Base-by-base conservation (phyloP, 306 rosid genomes). In the Boehmeria nivea region DNA sequence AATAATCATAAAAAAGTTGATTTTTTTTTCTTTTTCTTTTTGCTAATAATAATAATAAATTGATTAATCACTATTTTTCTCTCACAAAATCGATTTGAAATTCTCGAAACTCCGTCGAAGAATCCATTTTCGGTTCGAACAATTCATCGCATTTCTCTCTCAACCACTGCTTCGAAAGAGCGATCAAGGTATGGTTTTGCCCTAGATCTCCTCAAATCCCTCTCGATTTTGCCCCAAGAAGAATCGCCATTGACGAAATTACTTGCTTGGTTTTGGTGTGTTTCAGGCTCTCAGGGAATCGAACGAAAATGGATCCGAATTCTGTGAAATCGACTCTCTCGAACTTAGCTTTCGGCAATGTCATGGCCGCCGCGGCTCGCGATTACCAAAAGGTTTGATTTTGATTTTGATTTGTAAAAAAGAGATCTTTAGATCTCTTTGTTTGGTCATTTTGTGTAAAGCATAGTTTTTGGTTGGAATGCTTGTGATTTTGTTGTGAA, bases 331-430 rank as follows among this genome's bases (percentile, higher is more conserved):
- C 97, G 58, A 89, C 94, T 22, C 81, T 89, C 17, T 64, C 88
- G 25, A 83, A 89, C 73, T 75, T 89, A 44, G 94, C 94, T 0
- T 86, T 81, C 45, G 97, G 97, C 52, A 83, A 89, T 65, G 95
- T 86, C 37, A 86, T 89, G 68, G 95, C 91, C 0, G 97, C 95
- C 11, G 97, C 97, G 16, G 94, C 87, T 15, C 94, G 95, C 19
- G 80, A 83, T 82, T 90, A 90, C 65, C 88, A 90, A 47, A 79
- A 83, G 84, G 91, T 70, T 44, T 22, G 59, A 27, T 18, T 61
- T 69, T 36, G 9, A 17, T n/a, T 25, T 38, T 13, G 9, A 17
- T n/a, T 25, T 38, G 8, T 15, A 4, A 10, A 54, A 18, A 2
- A 0, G 0, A 6, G 16, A 12, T 8, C 21, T 12, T 34, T 42